Conservation (phyloP, 371 early-diverging fungal species). For the Mucor plumbeus region DNA sequence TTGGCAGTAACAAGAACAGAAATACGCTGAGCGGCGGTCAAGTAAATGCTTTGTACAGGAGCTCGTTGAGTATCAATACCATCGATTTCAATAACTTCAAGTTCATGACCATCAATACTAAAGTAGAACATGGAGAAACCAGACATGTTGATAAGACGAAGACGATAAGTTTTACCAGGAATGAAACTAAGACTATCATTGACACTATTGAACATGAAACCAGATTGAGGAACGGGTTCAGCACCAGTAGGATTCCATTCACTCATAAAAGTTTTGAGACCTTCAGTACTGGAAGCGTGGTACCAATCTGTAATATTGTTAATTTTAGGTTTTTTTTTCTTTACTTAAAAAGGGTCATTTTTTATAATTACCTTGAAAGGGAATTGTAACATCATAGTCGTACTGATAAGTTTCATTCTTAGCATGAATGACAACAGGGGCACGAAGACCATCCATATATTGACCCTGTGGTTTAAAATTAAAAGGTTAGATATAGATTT, state of each 20-base stretch:
- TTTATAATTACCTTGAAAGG: slow-evolving; percentile 52
- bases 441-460: slow-evolving; percentile 83
- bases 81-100: slow-evolving; percentile 84
- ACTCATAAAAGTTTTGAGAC: slow-evolving; percentile 53
- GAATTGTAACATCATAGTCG: slow-evolving; percentile 71
- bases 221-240: slow-evolving; percentile 71
- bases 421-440: slow-evolving; percentile 74
- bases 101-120: slow-evolving; percentile 78
- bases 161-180: slow-evolving; percentile 83
- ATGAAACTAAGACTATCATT: slow-evolving; percentile 57
- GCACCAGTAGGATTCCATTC: slow-evolving; percentile 68
- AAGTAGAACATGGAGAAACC: slow-evolving; percentile 77
- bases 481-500: neutral
- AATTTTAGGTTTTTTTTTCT: neutral
- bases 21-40: slow-evolving; percentile 74
- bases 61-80: slow-evolving; percentile 69
- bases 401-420: slow-evolving; percentile 67
- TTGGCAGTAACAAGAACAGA: slow-evolving; percentile 77
- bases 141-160: slow-evolving; percentile 82
- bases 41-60: slow-evolving; percentile 57
- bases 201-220: slow-evolving; percentile 55
- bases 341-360: slow-evolving; percentile 5
- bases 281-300: slow-evolving; percentile 52
- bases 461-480: slow-evolving; percentile 50
- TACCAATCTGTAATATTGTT: slow-evolving; percentile 63